Evolutionary conservation across 805 yeast species (phyloP), one percentile per base, ranked within the genome.

Genomic region (Teunomyces atbi): DNA sequence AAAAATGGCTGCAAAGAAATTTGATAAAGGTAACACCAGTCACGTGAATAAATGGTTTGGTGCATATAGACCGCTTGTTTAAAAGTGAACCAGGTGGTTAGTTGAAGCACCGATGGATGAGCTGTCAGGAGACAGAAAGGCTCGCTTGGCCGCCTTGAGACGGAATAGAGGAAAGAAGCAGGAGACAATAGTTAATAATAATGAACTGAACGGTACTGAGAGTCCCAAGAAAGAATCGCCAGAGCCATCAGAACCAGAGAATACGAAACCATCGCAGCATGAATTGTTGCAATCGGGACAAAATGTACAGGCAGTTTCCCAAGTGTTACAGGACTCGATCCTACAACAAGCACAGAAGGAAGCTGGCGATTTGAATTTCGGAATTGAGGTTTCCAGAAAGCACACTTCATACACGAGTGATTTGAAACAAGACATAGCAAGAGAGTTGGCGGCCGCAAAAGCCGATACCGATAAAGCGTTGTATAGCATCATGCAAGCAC

Each of bases 221-320:
- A n/a, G 12, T 19, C 28, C 6, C 16, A 15, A 20, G 8, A n/a
- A 19, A 12, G 18, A 20, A 36, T 12, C 27, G 7, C 28, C 15
- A 1, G 5, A 8, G 5, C 13, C 39, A n/a, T 4, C 32, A 26
- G n/a, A 13, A 15, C 20, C 13, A 11, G 15, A 23, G 4, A 26
- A 10, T 11, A 27, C 12, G 11, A 16, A 40, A 4, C 23, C 21
- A n/a, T 34, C 42, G 12, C 18, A 19, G 13, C n/a, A 18, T 5
- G 30, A 28, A 4, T 15, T 40, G 3, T 11, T 28, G n/a, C n/a
- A 36, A 2, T 36, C 39, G 10, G 39, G 39, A 36, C 68, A 61
- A 44, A 65, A 65, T 2, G 68, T 65, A 3, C 68, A 64, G 40
- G 60, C 54, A 8, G 48, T 60, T 18, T 60, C 66, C 2, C 44